A percentile compares a stretch with the other conserved stretches of the same genome.
Evolutionary conservation across 768 basidiomycete genomes (phyloP).

Genomic region (Tricholoma sp.): DNA sequence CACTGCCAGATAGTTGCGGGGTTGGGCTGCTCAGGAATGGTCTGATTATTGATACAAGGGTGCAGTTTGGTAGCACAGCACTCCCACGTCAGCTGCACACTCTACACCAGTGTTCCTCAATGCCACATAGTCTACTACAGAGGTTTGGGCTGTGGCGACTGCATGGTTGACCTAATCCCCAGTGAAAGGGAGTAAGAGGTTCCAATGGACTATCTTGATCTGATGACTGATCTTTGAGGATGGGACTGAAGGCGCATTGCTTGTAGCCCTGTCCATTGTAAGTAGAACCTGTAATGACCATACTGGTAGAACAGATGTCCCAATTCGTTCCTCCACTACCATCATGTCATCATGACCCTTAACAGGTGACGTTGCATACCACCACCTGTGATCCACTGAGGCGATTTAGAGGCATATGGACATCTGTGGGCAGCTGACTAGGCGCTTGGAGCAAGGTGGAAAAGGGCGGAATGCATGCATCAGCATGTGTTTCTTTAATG

Average conservation of each 20-base stretch:
- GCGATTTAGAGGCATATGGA: conserved; percentile 38
- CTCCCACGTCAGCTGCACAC: conserved; percentile 5
- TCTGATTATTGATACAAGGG: conserved; percentile 13
- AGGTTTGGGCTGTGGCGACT: conserved; percentile 38
- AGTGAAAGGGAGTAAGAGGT: conserved; percentile 63
- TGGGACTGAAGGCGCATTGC: conserved; percentile 52
- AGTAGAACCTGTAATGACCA: conserved; percentile 19
- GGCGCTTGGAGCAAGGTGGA: conserved; percentile 23
- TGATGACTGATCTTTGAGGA: conserved; percentile 63
- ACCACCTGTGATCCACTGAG: conserved; percentile 31
- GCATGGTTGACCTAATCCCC: conserved; percentile 72
- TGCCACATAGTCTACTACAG: neutral
- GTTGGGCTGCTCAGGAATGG: conserved; percentile 29
- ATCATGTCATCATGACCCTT: conserved; percentile 21
- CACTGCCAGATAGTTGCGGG: conserved; percentile 50
- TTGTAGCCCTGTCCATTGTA: conserved; percentile 27
- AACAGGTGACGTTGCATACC: conserved; percentile 27
- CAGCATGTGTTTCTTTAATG: conserved; percentile 83
- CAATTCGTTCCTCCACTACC: conserved; percentile 21
- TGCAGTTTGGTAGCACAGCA: conserved; percentile 17
- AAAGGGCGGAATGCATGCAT: conserved; percentile 83
- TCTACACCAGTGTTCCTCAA: conserved; percentile 5
- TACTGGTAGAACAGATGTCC: conserved; percentile 11
- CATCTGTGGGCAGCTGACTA: conserved; percentile 14
- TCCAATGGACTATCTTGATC: conserved; percentile 67